Base-by-base conservation (phyloP, 2,329 filamentous ascomycete genomes). In the Lachnellula subtilissima region DNA sequence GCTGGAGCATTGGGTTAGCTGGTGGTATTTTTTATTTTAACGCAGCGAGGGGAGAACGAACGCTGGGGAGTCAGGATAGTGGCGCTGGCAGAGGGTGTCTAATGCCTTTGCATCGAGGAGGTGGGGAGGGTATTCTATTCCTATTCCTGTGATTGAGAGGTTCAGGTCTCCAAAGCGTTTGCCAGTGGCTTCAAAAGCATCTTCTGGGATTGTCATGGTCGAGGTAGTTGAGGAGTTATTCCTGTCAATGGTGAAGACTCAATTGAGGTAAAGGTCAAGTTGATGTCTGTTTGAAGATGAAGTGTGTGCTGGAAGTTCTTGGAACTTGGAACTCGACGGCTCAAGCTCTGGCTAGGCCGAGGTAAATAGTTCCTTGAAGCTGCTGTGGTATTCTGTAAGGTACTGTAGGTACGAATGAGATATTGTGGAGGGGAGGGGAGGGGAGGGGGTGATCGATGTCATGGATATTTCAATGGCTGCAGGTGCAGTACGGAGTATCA, bases 111-210 rank as follows among this genome's bases (percentile, higher is more conserved):
- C 68, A 47, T 74, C 74, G 58, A 86, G 76, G 9, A 69, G 66
- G 61, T 81, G 74, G 2, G 82, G 81, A 19, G 84, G 84, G 62
- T 87, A 87, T 64, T 85, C 76, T 9, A 76, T 74, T 39, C 79
- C 81, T 50, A 87, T 65, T 11, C 84, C 84, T 43, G 80, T 72
- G 59, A 87, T 81, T 56, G 81, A 81, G 69, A 87, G 81, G 56
- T 78, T 79, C 53, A 86, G 75, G 63, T 80, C 77, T 54, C 73
- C 74, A 51, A 69, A 70, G 8, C 54, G 54, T 35, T 63, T 59
- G 22, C 50, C 50, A 12, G 48, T 49, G 22, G 40, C 66, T 63
- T 64, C 54, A 25, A 56, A 46, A 17, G 56, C 28, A n/a, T 54
- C 46, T 37, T 15, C 28, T 45, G 56, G 53, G 2, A 53, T 17